Conservation (phyloP, 768 basidiomycete genomes). For the Boletellus emodensis region DNA sequence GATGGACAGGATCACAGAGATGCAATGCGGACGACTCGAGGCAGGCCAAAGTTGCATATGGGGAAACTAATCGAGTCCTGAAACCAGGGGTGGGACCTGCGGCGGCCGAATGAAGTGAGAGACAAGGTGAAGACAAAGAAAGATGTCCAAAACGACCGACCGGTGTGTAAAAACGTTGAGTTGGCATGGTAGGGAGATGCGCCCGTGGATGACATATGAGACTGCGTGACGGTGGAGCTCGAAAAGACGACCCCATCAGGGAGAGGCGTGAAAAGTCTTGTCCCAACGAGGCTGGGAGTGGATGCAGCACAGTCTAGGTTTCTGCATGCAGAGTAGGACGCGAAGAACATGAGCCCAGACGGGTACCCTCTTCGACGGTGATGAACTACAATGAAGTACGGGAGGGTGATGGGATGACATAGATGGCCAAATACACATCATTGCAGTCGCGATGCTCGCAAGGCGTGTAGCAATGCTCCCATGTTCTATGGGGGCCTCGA, state of each 20-base stretch:
- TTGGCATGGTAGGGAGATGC: conserved; percentile 15
- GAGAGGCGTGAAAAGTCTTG: too few species aligned
- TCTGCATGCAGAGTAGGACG: not conserved
- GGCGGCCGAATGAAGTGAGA: conserved; percentile 1
- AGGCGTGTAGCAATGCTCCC: not conserved
- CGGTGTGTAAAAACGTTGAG: conserved; percentile 21
- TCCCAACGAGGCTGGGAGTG: too few species aligned
- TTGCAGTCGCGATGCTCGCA: not conserved
- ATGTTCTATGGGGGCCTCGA: not conserved
- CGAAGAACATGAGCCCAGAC: not conserved
- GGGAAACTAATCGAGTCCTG: conserved; percentile 1
- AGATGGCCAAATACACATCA: not conserved
- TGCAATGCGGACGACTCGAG: conserved; percentile 24
- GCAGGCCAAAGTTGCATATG: conserved; percentile 1
- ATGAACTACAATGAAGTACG: conserved; percentile 13
- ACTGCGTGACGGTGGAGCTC: not conserved
- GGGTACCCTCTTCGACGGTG: not conserved
- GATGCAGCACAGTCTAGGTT: too few species aligned
- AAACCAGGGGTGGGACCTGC: conserved; percentile 4
- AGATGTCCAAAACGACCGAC: conserved; percentile 13
- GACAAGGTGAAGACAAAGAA: conserved; percentile 6
- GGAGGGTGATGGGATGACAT: not conserved
- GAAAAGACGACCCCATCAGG: not conserved
- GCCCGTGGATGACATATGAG: not conserved
- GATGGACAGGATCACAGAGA: not conserved